phyloP scores from a whole-genome alignment of 73 alveolate species.

The Diophrys sp. region DNA sequence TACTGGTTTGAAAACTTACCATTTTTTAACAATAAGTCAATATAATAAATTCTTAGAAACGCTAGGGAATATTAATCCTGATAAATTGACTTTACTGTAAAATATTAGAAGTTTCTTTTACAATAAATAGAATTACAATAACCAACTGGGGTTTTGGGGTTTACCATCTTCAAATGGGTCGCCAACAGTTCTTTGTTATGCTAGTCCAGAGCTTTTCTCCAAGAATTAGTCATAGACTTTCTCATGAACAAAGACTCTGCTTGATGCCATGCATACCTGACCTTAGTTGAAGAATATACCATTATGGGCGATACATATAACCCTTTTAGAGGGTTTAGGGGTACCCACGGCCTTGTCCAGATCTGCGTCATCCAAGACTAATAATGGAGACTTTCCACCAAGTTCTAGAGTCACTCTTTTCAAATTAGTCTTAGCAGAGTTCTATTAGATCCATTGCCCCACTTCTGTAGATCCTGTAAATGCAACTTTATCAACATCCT shows the following conservation, averaged over 20 bases:
- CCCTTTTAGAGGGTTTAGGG: too few relatives aligned
- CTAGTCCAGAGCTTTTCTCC: constrained; percentile 55
- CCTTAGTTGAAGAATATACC: constrained; percentile 83
- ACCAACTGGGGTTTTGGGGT: too few relatives aligned
- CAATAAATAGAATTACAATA: too few relatives aligned
- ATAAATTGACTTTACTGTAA: too few relatives aligned
- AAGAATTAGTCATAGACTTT: constrained; percentile 72
- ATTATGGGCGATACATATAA: constrained; percentile 46
- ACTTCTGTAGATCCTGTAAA: constrained; percentile 90
- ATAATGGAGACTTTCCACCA: constrained; percentile 86
- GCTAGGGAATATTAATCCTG: too few relatives aligned
- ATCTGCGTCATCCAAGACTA: constrained; percentile 83
- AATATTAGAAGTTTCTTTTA: too few relatives aligned
- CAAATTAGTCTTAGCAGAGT: constrained; percentile 58
- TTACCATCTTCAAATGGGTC: constrained; percentile 71
- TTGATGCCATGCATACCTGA: constrained; percentile 77
- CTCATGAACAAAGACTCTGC: constrained; percentile 83
- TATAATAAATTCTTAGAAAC: too few relatives aligned
- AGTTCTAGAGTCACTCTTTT: constrained; percentile 82
- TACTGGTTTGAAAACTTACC: too few relatives aligned
- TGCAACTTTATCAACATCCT: constrained; percentile 78
- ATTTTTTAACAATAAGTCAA: too few relatives aligned
- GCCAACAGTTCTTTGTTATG: constrained; percentile 70
- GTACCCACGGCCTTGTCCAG: constrained; percentile 74
- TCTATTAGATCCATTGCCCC: constrained; percentile 63